phyloP scores from a whole-genome alignment of 2,329 filamentous ascomycete genomes.

The Penicillium psychrosexuale region DNA sequence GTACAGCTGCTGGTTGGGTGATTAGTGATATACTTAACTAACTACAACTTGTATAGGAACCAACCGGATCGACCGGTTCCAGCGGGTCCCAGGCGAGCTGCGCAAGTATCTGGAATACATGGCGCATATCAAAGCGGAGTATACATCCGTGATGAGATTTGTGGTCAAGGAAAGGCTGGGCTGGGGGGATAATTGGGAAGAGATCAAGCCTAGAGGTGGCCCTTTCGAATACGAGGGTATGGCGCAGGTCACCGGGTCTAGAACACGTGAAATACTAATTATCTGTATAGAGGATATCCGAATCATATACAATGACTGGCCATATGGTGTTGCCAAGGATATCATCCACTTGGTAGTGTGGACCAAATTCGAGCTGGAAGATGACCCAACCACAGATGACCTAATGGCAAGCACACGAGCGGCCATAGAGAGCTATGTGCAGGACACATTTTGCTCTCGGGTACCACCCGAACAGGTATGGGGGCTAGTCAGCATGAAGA shows the following conservation, averaged over 20 bases:
- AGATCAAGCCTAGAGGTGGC: conserved; percentile 29
- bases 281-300: conserved; percentile 57
- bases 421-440: conserved; percentile 69
- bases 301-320: conserved; percentile 88
- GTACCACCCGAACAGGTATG: conserved; percentile 40
- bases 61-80: conserved; percentile 73
- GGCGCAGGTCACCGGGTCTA: conserved; percentile 10
- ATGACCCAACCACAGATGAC: conserved; percentile 64
- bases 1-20: conserved; percentile 13
- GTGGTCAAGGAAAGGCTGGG: conserved; percentile 66
- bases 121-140: conserved; percentile 58
- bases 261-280: not conserved
- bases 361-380: conserved; percentile 80
- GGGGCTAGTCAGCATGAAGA: conserved; percentile 25
- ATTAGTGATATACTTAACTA: not conserved
- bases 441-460: conserved; percentile 58
- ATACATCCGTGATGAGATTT: conserved; percentile 77
- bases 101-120: conserved; percentile 73
- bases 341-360: conserved; percentile 88
- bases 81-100: conserved; percentile 71
- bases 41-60: conserved; percentile 37
- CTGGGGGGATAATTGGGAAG: conserved; percentile 56
- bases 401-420: conserved; percentile 61
- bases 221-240: conserved; percentile 39
- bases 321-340: conserved; percentile 74